Evolutionary conservation across 108 stramenopile species (phyloP).

Genomic region (Pseudonitzschia multiseries): DNA sequence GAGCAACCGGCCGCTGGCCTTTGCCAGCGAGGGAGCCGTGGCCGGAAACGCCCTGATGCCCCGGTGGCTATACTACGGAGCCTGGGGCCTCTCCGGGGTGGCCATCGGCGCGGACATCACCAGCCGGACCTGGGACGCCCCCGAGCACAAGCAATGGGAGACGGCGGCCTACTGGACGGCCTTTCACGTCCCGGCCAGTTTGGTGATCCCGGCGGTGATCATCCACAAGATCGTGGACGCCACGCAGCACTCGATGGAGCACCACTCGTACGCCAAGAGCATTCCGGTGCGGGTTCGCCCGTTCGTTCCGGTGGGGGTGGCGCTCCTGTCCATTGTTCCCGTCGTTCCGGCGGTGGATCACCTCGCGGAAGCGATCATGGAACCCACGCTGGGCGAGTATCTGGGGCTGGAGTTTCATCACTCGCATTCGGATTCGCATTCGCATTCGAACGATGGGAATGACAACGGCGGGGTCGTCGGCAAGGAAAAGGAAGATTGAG

Average conservation of each 20-base stretch:
- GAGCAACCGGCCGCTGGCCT: slow-evolving; percentile 24
- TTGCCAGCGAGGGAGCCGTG: slow-evolving; percentile 39
- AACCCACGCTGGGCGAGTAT: slow-evolving; percentile 27
- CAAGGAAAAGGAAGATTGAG: slow-evolving; percentile 3
- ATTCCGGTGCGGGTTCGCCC: slow-evolving; percentile 13
- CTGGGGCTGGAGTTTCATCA: slow-evolving; percentile 32
- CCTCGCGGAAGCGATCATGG: slow-evolving; percentile 24
- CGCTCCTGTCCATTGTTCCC: slow-evolving; percentile 27
- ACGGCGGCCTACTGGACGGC: slow-evolving; percentile 31
- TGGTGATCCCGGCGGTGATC: slow-evolving; percentile 28
- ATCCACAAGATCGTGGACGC: slow-evolving; percentile 25
- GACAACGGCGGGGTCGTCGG: neutral
- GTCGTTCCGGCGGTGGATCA: slow-evolving; percentile 30
- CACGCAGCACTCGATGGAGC: slow-evolving; percentile 7
- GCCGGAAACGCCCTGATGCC: slow-evolving; percentile 27
- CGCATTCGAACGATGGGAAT: neutral
- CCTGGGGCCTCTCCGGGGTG: slow-evolving; percentile 21
- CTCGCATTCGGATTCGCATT: slow-evolving; percentile 8
- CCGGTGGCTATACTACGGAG: slow-evolving; percentile 17
- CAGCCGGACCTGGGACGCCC: slow-evolving; percentile 27
- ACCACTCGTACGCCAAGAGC: slow-evolving; percentile 19
- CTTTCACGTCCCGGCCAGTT: slow-evolving; percentile 32
- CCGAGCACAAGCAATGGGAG: neutral
- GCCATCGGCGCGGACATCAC: slow-evolving; percentile 31
- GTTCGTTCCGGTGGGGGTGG: slow-evolving; percentile 25